Percentiles rank a stretch among this genome's conserved stretches.
These are phyloP conservation scores for Agaricales sp. DNA, from an alignment of 1,284 basidiomycete genomes.

Conservation along the genomic window DNA sequence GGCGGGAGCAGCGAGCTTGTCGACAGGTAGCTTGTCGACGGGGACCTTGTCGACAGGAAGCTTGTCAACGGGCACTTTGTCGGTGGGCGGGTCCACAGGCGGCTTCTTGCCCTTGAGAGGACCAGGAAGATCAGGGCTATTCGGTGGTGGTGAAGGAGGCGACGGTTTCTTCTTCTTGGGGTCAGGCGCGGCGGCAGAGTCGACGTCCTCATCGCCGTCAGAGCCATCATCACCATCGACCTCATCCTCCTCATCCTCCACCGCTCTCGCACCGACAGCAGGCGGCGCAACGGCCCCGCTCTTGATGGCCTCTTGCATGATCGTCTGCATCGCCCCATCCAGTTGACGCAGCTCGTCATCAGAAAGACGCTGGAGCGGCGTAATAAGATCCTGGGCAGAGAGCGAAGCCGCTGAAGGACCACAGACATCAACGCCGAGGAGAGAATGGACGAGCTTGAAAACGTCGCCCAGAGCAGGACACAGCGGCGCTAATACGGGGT, in stretches of 20 bases:
- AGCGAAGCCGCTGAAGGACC: not conserved
- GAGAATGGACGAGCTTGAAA: not conserved
- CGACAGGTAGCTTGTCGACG: not conserved
- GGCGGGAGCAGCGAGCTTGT: not conserved
- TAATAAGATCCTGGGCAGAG: not conserved
- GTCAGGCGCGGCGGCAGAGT: not conserved
- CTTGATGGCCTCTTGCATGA: not conserved
- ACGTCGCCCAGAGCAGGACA: not conserved
- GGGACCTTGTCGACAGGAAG: not conserved
- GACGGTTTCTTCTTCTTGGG: no score
- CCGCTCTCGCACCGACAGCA: not conserved
- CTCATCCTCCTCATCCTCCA: not conserved
- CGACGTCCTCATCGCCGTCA: not conserved
- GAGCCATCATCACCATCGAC: not conserved
- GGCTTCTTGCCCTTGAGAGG: no score
- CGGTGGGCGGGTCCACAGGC: no score
- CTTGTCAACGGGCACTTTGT: no score
- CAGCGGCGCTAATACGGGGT: not conserved
- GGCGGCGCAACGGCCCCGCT: not conserved
- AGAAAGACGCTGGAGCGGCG: not conserved
- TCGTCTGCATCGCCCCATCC: not conserved
- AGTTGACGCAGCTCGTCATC: not conserved
- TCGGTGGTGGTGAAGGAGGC: no score
- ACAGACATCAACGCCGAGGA: not conserved
- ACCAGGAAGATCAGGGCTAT: no score